Percentiles rank a stretch among this genome's conserved stretches.
These are phyloP conservation scores for Euphorbia schlechtendalii DNA, from an alignment of 441 rosid genomes.

Conservation along the genomic window DNA sequence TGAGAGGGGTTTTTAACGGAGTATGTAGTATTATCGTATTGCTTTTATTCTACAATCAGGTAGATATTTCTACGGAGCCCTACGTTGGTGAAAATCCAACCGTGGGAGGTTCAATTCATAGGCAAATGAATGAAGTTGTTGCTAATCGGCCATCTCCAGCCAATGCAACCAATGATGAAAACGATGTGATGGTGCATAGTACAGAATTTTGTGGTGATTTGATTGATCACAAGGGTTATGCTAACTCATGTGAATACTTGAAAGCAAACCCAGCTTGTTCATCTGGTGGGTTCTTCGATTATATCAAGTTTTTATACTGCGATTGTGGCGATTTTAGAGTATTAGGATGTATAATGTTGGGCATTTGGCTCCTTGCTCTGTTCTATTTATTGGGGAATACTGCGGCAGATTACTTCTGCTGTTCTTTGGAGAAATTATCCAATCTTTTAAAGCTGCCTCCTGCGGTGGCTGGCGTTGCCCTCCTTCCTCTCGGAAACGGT, in stretches of 20 bases:
- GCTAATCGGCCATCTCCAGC: constrained; percentile 24
- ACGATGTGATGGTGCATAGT: constrained; percentile 22
- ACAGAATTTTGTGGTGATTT: constrained; percentile 46
- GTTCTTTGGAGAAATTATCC: constrained; percentile 69
- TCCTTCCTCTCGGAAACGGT: constrained; percentile 87
- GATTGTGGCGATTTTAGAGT: constrained; percentile 44
- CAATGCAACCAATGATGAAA: constrained; percentile 23
- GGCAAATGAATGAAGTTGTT: constrained; percentile 39
- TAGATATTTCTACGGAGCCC: constrained; percentile 29
- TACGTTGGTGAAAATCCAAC: constrained; percentile 19
- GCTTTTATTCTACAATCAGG: constrained; percentile 42
- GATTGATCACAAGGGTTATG: constrained; percentile 45
- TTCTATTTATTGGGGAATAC: constrained; percentile 83
- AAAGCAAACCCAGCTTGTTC: constrained; percentile 60
- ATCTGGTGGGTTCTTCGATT: constrained; percentile 73
- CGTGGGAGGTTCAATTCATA: constrained; percentile 25
- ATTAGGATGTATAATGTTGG: constrained; percentile 43
- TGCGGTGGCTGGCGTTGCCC: constrained; percentile 75
- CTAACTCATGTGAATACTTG: constrained; percentile 54
- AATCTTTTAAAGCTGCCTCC: constrained; percentile 70
- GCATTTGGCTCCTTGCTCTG: constrained; percentile 58
- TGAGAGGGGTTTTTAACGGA: constrained; percentile 53
- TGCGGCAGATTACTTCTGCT: constrained; percentile 76
- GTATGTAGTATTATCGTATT: constrained; percentile 39
- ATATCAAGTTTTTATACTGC: constrained; percentile 70